These are phyloP conservation scores for Camellia sinensis DNA, from an alignment of 148 eudicot species.

Conservation along the genomic window DNA sequence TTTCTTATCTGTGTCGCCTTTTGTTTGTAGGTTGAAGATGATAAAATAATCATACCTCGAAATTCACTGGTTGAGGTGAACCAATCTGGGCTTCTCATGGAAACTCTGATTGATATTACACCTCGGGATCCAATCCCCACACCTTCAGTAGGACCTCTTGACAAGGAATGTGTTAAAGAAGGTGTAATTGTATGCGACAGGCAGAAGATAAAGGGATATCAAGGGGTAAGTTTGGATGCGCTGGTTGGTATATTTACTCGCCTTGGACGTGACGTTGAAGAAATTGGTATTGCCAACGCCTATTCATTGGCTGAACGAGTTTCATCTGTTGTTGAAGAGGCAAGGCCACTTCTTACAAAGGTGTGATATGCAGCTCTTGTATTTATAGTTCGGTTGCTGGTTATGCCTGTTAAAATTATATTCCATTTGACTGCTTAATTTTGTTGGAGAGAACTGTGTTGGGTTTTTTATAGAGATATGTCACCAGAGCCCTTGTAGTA, in stretches of 20 bases:
- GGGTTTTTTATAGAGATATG: not conserved
- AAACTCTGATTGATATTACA: slow-evolving; percentile 88
- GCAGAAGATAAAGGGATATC: slow-evolving; percentile 70
- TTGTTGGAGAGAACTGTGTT: not conserved
- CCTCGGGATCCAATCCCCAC: slow-evolving; percentile 84
- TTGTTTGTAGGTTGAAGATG: slow-evolving; percentile 79
- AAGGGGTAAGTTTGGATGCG: slow-evolving; percentile 95
- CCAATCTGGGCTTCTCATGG: slow-evolving; percentile 98
- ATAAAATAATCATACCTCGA: slow-evolving; percentile 75
- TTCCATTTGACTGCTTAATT: not conserved
- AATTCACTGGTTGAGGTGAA: slow-evolving; percentile 90
- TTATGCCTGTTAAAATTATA: not conserved
- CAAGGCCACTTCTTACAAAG: slow-evolving; percentile 73
- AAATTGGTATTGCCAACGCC: slow-evolving; percentile 73
- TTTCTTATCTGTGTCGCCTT: slow-evolving; percentile 9
- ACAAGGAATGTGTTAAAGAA: slow-evolving; percentile 71
- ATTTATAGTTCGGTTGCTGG: slow-evolving; percentile 3
- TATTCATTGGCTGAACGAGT: slow-evolving; percentile 64
- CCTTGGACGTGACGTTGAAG: slow-evolving; percentile 84
- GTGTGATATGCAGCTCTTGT: slow-evolving; percentile 44
- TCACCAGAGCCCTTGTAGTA: not conserved
- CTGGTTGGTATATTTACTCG: slow-evolving; percentile 94
- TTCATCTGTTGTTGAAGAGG: slow-evolving; percentile 77
- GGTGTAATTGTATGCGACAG: slow-evolving; percentile 87
- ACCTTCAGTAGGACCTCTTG: slow-evolving; percentile 76